Evolutionary conservation across 2,329 filamentous ascomycete genomes (phyloP).

Genomic region (Arthrocladium fulminans): DNA sequence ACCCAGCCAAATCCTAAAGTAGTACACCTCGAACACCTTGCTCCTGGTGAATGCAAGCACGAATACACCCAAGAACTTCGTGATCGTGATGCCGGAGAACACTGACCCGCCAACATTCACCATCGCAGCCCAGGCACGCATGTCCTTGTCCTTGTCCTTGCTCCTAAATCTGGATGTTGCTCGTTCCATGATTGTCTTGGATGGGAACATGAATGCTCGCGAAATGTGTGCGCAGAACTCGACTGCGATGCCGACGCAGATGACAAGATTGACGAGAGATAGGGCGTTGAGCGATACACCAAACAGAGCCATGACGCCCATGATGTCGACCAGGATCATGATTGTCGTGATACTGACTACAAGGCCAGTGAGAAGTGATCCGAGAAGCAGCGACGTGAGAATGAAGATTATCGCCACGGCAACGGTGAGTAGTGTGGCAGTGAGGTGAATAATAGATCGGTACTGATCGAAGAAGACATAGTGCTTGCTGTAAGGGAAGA

Average conservation of each 20-base stretch:
- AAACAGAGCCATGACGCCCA: slow-evolving; percentile 86
- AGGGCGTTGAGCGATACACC: slow-evolving; percentile 89
- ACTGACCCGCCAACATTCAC: slow-evolving; percentile 93
- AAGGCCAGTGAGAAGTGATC: slow-evolving; percentile 69
- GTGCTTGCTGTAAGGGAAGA: slow-evolving; percentile 95
- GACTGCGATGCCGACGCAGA: slow-evolving; percentile 91
- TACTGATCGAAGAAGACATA: slow-evolving; percentile 99
- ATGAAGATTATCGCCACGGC: slow-evolving; percentile 78
- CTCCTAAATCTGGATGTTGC: slow-evolving; percentile 70
- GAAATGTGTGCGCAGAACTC: slow-evolving; percentile 98
- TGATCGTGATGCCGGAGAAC: slow-evolving; percentile 91
- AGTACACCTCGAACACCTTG: slow-evolving; percentile 99
- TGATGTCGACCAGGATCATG: slow-evolving; percentile 91
- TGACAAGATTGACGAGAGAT: slow-evolving; percentile 89
- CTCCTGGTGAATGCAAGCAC: slow-evolving; percentile 90
- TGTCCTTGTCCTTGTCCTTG: slow-evolving; percentile 72
- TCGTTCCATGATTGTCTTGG: slow-evolving; percentile 68
- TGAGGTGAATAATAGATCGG: slow-evolving; percentile 69
- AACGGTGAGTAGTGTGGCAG: slow-evolving; percentile 68
- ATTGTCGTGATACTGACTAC: slow-evolving; percentile 78
- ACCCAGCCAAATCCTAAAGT: slow-evolving; percentile 93
- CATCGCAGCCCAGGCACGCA: slow-evolving; percentile 82
- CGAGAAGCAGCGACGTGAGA: slow-evolving; percentile 70
- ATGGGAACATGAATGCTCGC: slow-evolving; percentile 90
- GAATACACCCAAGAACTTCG: slow-evolving; percentile 83